Evolutionary conservation across 139 green algal species (phyloP).

Genomic region (Coccomyxa sp.): DNA sequence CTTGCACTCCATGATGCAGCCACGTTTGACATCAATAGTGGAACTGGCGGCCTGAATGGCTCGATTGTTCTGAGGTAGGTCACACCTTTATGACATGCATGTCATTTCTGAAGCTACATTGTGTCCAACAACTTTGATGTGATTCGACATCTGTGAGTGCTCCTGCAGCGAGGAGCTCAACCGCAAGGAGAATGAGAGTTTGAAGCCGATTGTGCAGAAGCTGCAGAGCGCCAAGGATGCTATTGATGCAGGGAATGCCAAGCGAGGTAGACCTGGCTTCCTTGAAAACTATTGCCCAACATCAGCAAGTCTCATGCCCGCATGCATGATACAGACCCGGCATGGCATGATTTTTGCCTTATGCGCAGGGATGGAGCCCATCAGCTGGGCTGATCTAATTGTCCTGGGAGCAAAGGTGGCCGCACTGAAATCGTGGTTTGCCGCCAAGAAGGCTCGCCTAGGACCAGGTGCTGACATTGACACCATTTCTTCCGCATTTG

Average conservation of each 20-base stretch:
- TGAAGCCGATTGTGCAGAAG: conserved; percentile 53
- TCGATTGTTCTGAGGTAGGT: conserved; percentile 58
- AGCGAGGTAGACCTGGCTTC: conserved; percentile 8
- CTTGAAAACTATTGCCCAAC: neutral
- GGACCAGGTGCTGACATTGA: conserved; percentile 12
- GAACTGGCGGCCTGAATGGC: conserved; percentile 71
- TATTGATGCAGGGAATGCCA: conserved; percentile 47
- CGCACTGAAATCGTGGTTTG: conserved; percentile 12
- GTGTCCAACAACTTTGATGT: neutral
- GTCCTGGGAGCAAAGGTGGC: conserved; percentile 44
- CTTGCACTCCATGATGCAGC: conserved; percentile 70
- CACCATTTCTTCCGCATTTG: conserved; percentile 42
- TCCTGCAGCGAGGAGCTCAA: conserved; percentile 61
- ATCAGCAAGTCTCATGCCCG: neutral
- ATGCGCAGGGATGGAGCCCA: conserved; percentile 13
- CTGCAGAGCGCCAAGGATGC: conserved; percentile 52
- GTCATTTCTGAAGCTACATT: neutral
- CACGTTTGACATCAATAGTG: conserved; percentile 61
- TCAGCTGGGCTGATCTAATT: conserved; percentile 67
- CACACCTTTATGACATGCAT: neutral
- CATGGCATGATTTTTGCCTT: neutral
- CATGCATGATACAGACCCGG: neutral
- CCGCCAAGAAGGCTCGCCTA: neutral
- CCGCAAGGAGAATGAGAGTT: conserved; percentile 59
- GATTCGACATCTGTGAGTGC: neutral